Base-by-base conservation (phyloP, 352 stramenopile genomes). In the Phytophthora pseudosyringae region DNA sequence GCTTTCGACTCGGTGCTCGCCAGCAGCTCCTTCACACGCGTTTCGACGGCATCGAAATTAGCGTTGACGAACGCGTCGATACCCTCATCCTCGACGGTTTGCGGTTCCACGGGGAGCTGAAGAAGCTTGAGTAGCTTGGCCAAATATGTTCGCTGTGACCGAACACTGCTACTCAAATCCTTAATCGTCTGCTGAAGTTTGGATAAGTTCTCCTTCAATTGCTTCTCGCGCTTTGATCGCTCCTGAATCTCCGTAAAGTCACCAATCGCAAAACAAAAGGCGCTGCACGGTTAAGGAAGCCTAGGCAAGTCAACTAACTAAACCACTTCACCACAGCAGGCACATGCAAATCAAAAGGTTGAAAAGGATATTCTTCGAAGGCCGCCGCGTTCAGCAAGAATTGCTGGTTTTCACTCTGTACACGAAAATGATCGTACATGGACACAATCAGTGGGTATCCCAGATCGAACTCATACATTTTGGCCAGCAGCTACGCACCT, bases 341-440 rank as follows among this genome's bases (percentile, higher is more conserved):
- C 39, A 72, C 26, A 67, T 76, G 54, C 54, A 69, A 44, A 38
- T 43, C 28, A 52, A 59, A 18, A 18, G 49, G 59, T 67, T 68
- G 44, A 50, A 75, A 82, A 89, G 79, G 83, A 93, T 91, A 90
- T 91, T 94, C 82, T 93, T 94, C 86, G 51, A 94, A 90, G 39
- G 86, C 82, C 5, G 83, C 85, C 9, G 84, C 86, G 39, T 93
- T 92, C 52, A 93, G 64, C 72, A 94, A 59, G 41, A 90, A 91
- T 66, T 94, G 80, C 72, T 93, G 81, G 57, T 94, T 94, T 71
- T 94, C 86, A 69, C 68, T 86, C 82, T 88, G 62, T 25, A 59
- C 13, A 39, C 9, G 51, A 16, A 54, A 29, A 26, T n/a, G 35
- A 25, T 7, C 48, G 31, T 12, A 11, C 46, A 61, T 44, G 9